These are phyloP conservation scores for Neolentinus lepideus DNA, from an alignment of 1,284 basidiomycete genomes.

Conservation along the genomic window DNA sequence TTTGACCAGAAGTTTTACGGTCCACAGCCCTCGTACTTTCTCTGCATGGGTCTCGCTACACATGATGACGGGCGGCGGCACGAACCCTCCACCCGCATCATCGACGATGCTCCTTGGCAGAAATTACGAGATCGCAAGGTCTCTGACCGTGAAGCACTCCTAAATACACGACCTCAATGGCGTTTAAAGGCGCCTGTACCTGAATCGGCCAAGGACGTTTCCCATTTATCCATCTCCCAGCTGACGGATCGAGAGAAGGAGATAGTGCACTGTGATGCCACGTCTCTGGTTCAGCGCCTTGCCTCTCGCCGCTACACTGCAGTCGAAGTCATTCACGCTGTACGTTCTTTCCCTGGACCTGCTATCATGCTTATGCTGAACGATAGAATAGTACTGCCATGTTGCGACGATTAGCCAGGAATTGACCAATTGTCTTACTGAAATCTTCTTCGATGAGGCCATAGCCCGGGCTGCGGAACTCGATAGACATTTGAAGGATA, in stretches of 20 bases:
- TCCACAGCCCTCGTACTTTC: background rate
- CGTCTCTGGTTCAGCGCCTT: slow-evolving; percentile 21
- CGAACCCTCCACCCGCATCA: background rate
- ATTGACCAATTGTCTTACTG: slow-evolving; percentile 49
- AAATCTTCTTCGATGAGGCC: slow-evolving; percentile 47
- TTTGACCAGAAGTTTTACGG: background rate
- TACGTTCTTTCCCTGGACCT: background rate
- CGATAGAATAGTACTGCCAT: slow-evolving; percentile 19
- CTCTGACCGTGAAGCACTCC: slow-evolving; percentile 21
- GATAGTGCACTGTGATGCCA: slow-evolving; percentile 28
- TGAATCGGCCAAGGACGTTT: slow-evolving; percentile 20
- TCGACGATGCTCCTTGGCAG: slow-evolving; percentile 11
- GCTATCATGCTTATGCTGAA: background rate
- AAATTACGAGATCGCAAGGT: slow-evolving; percentile 19
- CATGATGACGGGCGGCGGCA: background rate
- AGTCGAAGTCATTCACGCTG: slow-evolving; percentile 24
- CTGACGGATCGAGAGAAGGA: slow-evolving; percentile 24
- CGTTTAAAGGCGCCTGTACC: slow-evolving; percentile 17
- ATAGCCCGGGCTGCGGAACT: slow-evolving; percentile 41
- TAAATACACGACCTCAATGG: slow-evolving; percentile 25
- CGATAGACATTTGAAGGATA: slow-evolving; percentile 38
- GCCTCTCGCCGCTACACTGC: slow-evolving; percentile 24
- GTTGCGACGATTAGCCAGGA: slow-evolving; percentile 28
- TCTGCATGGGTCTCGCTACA: background rate
- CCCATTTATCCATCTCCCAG: slow-evolving; percentile 19